Evolutionary conservation across 139 green algal species (phyloP).

Genomic region (Closterium sp.): DNA sequence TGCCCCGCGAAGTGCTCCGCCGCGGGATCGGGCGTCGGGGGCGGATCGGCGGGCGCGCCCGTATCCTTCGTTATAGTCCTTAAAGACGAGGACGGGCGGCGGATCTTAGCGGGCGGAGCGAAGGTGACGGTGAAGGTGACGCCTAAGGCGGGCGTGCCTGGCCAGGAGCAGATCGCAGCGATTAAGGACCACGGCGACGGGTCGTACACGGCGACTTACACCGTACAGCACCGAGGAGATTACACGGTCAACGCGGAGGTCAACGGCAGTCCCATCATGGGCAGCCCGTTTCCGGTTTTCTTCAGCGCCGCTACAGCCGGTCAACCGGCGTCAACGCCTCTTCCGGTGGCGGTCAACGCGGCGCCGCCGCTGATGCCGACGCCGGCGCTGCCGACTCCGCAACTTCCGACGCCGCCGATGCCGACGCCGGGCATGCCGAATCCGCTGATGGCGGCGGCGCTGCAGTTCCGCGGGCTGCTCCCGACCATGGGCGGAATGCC

Average conservation of each 20-base stretch:
- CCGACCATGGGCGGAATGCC: not conserved
- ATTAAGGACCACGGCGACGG: conserved; percentile 77
- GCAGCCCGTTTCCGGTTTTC: conserved; percentile 86
- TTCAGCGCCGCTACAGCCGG: conserved; percentile 61
- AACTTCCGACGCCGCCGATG: not conserved
- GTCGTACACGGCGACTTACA: conserved; percentile 80
- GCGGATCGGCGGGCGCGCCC: conserved; percentile 61
- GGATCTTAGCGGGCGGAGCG: conserved; percentile 61
- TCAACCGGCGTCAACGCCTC: not conserved
- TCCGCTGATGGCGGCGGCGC: not conserved
- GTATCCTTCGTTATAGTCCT: conserved; percentile 63
- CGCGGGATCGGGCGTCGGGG: conserved; percentile 62
- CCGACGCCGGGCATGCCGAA: not conserved
- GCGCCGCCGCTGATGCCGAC: not conserved
- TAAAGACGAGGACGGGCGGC: conserved; percentile 60
- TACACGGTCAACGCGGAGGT: conserved; percentile 70
- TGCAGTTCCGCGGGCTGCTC: not conserved
- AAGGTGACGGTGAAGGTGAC: conserved; percentile 61
- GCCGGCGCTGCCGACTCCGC: not conserved
- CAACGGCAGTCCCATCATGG: conserved; percentile 73
- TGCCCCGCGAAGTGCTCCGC: conserved; percentile 64
- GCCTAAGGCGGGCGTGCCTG: conserved; percentile 20
- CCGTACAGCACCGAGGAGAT: conserved; percentile 68
- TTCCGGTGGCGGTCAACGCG: not conserved
- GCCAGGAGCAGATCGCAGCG: conserved; percentile 39